Conservation (phyloP, 768 basidiomycete species). For the Lactifluus rugatus region DNA sequence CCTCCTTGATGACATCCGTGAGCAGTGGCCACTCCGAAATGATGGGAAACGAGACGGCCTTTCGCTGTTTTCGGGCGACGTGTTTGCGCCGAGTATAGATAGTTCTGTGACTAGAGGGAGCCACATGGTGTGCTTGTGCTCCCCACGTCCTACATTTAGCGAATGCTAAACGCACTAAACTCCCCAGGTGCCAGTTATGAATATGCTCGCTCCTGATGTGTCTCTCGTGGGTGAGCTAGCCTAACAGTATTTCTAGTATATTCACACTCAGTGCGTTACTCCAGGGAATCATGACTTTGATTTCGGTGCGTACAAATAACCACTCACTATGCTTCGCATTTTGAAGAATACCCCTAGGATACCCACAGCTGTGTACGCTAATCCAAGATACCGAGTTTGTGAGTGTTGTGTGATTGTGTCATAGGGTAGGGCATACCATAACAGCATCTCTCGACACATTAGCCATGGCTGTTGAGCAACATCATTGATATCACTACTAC, state of each 20-base stretch:
- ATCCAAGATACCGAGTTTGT: conserved; percentile 69
- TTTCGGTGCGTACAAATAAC: conserved; percentile 42
- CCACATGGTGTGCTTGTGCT: conserved; percentile 58
- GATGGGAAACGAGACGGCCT: conserved; percentile 60
- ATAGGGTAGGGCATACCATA: background rate
- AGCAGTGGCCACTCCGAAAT: conserved; percentile 39
- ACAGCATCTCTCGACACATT: background rate
- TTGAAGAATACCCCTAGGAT: conserved; percentile 32
- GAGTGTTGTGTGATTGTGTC: conserved; percentile 23
- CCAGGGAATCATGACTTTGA: conserved; percentile 91
- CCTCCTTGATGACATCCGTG: conserved; percentile 52
- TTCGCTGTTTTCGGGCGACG: conserved; percentile 79
- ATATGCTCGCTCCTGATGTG: conserved; percentile 68
- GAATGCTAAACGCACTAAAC: background rate
- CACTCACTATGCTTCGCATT: background rate
- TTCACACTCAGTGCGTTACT: background rate
- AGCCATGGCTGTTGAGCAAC: conserved; percentile 91
- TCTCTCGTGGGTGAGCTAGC: conserved; percentile 59
- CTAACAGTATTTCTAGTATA: background rate
- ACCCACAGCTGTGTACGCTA: conserved; percentile 55
- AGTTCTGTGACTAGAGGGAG: conserved; percentile 82
- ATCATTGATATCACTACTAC: conserved; percentile 63
- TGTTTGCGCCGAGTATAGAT: conserved; percentile 82
- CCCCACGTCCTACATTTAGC: background rate
- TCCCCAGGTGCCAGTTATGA: conserved; percentile 75